Conservation (phyloP, 2,329 filamentous ascomycete species). For the Macrophomina pseudophaseolina region DNA sequence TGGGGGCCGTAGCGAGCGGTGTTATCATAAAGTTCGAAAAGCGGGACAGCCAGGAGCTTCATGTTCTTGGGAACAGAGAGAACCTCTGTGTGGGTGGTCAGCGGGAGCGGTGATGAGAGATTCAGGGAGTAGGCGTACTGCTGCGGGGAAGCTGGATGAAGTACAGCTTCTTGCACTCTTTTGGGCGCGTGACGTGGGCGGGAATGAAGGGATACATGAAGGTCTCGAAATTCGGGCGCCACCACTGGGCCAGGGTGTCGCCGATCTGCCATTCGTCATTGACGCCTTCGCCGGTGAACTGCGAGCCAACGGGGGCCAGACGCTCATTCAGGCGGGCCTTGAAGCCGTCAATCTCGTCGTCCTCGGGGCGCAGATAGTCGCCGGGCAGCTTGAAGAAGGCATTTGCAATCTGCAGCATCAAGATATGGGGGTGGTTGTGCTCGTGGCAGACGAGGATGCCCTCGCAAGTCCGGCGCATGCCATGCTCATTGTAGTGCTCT, state of each 20-base stretch:
- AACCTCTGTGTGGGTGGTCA: slow-evolving; percentile 68
- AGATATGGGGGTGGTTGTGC: slow-evolving; percentile 97
- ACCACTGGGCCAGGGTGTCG: slow-evolving; percentile 97
- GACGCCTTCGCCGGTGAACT: slow-evolving; percentile 80
- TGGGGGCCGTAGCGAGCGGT: slow-evolving; percentile 93
- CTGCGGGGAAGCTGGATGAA: slow-evolving; percentile 92
- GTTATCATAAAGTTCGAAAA: slow-evolving; percentile 99
- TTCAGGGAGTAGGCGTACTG: slow-evolving; percentile 62
- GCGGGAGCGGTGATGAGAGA: neutral
- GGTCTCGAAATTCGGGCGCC: slow-evolving; percentile 98
- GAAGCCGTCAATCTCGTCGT: slow-evolving; percentile 94
- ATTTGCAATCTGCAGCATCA: slow-evolving; percentile 99
- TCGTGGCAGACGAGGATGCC: slow-evolving; percentile 97
- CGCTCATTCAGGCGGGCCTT: slow-evolving; percentile 91
- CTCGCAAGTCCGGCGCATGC: slow-evolving; percentile 97
- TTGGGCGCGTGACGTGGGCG: slow-evolving; percentile 91
- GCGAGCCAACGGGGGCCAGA: slow-evolving; percentile 85
- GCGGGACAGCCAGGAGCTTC: slow-evolving; percentile 94
- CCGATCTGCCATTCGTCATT: slow-evolving; percentile 94
- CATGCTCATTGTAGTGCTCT: slow-evolving; percentile 88
- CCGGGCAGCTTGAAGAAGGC: slow-evolving; percentile 99
- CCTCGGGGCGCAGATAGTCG: slow-evolving; percentile 87
- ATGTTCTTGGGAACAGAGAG: slow-evolving; percentile 98
- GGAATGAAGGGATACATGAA: slow-evolving; percentile 99
- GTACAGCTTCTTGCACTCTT: slow-evolving; percentile 99